A percentile compares a stretch with the other conserved stretches of the same genome.
phyloP scores from a whole-genome alignment of 306 rosid species.

The Medicago lupulina region DNA sequence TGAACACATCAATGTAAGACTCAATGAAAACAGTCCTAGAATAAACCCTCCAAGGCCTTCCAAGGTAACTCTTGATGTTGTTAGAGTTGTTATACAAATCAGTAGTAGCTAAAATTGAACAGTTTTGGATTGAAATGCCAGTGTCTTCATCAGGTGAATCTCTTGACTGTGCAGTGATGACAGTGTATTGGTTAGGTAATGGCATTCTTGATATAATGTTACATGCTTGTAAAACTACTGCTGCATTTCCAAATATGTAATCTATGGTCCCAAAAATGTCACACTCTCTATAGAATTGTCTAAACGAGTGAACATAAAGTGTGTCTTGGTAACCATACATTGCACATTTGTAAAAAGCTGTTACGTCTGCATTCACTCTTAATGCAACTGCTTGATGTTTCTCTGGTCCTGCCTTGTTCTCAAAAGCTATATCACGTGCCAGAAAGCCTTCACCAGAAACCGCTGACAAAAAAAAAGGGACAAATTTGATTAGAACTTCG shows the following conservation, averaged over 20 bases:
- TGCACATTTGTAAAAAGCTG: slow-evolving; percentile 66
- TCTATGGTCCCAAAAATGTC: slow-evolving; percentile 79
- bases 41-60: slow-evolving; percentile 74
- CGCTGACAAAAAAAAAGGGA: slow-evolving; percentile 43
- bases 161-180: slow-evolving; percentile 74
- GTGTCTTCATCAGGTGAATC: slow-evolving; percentile 66
- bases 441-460: slow-evolving; percentile 86
- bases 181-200: slow-evolving; percentile 63
- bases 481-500: not conserved
- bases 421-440: slow-evolving; percentile 71
- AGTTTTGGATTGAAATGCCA: slow-evolving; percentile 80
- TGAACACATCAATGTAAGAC: slow-evolving; percentile 65
- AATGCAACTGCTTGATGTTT: slow-evolving; percentile 81
- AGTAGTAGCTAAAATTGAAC: slow-evolving; percentile 61
- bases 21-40: slow-evolving; percentile 64
- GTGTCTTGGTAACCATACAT: slow-evolving; percentile 76
- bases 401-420: slow-evolving; percentile 74
- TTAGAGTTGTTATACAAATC: slow-evolving; percentile 50
- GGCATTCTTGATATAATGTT: slow-evolving; percentile 65
- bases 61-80: slow-evolving; percentile 66
- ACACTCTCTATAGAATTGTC: slow-evolving; percentile 88
- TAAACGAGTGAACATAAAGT: slow-evolving; percentile 71
- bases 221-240: slow-evolving; percentile 67
- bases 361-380: slow-evolving; percentile 75
- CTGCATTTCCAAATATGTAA: slow-evolving; percentile 83